Evolutionary conservation across 2,329 filamentous ascomycete species (phyloP), one percentile per base, ranked within the genome.

Genomic region (Sarocladiaceae sp.): DNA sequence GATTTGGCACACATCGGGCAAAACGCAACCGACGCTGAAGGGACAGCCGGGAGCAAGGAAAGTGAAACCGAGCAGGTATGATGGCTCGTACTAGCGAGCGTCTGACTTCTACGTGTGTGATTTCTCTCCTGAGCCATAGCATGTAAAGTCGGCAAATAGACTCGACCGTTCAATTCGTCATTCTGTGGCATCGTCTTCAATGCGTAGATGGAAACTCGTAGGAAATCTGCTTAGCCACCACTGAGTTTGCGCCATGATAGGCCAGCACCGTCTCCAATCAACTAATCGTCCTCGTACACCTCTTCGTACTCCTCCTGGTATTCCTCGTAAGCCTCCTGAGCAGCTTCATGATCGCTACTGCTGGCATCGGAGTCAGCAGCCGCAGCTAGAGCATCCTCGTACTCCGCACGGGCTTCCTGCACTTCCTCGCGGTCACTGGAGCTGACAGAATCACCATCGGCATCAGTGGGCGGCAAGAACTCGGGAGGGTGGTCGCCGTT

Each of bases 301-400:
- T 74, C 75, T 56, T 77, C 73, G 49, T 76, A 74, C 47, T 71
- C 71, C 60, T 81, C 76, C 46, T 75, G 66, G 53, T 78, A 77
- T 60, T 74, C 75, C 59, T 76, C 65, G 51, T 75, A 57, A 1
- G 76, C 76, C 62, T 83, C 78, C 55, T 79, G 74, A 3, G 79
- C 63, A 52, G 74, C 73, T 62, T 82, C 71, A 3, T 69, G 62
- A 54, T 78, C 77, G 55, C 76, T 82, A 58, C 72, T 80, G 64
- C 71, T 78, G 17, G 72, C 72, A 48, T 68, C 66, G 1, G 72
- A 75, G 56, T 71, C 69, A 4, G 59, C 57, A 7, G 70, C 72
- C 1, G 57, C 64, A 36, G 64, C 66, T 11, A 71, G 63, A 3
- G 72, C 71, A 56, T 74, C 72, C 57, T 77, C 72, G 50, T 72